phyloP scores from a whole-genome alignment of 352 stramenopile genomes.

The Phytophthora fragariae region DNA sequence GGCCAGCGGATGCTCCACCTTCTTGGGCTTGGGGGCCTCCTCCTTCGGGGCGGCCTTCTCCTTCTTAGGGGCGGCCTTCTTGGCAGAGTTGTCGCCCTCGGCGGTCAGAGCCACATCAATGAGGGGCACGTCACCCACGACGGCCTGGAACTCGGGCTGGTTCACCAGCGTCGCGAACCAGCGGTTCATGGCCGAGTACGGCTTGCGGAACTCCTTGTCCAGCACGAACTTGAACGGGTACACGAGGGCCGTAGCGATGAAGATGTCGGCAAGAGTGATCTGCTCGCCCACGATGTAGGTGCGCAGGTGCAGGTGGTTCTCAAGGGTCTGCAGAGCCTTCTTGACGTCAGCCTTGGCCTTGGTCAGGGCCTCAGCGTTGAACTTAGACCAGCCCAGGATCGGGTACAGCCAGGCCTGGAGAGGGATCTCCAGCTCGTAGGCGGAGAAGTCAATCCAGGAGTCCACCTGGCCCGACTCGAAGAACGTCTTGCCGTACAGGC shows the following conservation, averaged over 20 bases:
- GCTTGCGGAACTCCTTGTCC: slow-evolving; percentile 89
- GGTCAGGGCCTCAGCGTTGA: slow-evolving; percentile 71
- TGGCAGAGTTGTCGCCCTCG: slow-evolving; percentile 60
- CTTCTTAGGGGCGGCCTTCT: slow-evolving; percentile 54
- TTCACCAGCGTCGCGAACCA: slow-evolving; percentile 96
- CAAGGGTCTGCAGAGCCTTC: slow-evolving; percentile 84
- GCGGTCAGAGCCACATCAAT: slow-evolving; percentile 75
- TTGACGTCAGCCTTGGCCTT: slow-evolving; percentile 93
- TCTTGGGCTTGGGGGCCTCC: slow-evolving; percentile 70
- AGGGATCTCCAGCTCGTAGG: slow-evolving; percentile 93
- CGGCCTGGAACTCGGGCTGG: slow-evolving; percentile 92
- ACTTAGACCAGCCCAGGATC: slow-evolving; percentile 85
- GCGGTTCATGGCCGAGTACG: slow-evolving; percentile 87
- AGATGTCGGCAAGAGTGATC: slow-evolving; percentile 95
- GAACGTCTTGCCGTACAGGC: slow-evolving; percentile 90
- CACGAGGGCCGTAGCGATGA: slow-evolving; percentile 86
- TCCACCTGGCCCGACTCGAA: slow-evolving; percentile 93
- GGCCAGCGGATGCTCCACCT: slow-evolving; percentile 87
- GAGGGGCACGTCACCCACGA: slow-evolving; percentile 92
- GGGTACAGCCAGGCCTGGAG: slow-evolving; percentile 91
- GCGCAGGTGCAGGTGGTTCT: slow-evolving; percentile 89
- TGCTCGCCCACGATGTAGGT: slow-evolving; percentile 94
- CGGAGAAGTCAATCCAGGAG: slow-evolving; percentile 94
- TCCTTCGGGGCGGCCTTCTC: slow-evolving; percentile 49
- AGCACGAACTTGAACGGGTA: slow-evolving; percentile 96